Conservation (phyloP, 2,329 filamentous ascomycete species). For the Immersiporthe knoxdaviesiana region DNA sequence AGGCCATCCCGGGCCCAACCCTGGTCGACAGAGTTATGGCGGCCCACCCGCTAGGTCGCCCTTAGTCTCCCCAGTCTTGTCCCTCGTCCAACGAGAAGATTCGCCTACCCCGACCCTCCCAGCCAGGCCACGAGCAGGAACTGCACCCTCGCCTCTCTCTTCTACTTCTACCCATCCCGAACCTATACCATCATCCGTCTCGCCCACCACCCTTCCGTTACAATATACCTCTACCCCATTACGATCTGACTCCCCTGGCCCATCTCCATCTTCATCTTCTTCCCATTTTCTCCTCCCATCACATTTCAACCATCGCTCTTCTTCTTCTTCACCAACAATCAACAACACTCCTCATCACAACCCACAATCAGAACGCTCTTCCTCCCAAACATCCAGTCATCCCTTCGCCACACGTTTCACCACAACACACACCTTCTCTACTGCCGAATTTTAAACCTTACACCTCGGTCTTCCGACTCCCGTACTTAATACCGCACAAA, state of each 20-base stretch:
- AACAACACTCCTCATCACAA: neutral
- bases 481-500: slow-evolving; percentile 24
- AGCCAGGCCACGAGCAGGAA: neutral
- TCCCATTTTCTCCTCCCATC: too few species aligned
- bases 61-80: slow-evolving; percentile 20
- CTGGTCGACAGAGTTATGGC: neutral
- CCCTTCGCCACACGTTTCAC: neutral
- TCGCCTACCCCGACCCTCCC: slow-evolving; percentile 10
- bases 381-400: neutral
- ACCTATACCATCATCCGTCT: slow-evolving; percentile 19
- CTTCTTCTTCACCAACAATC: neutral
- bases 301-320: slow-evolving; percentile 5
- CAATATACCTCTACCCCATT: neutral
- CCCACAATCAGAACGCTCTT: neutral
- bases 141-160: slow-evolving; percentile 21
- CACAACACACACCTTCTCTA: neutral
- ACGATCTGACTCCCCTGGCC: neutral
- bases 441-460: neutral
- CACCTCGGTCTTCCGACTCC: slow-evolving; percentile 12
- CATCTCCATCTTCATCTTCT: slow-evolving; percentile 2
- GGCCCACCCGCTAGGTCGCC: slow-evolving; percentile 19
- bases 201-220: slow-evolving; percentile 13
- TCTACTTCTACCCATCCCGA: slow-evolving; percentile 28
- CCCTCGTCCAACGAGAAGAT: slow-evolving; percentile 25
- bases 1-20: neutral